phyloP scores from a whole-genome alignment of 2,329 filamentous ascomycete species.

The Paraphoma sp. region DNA sequence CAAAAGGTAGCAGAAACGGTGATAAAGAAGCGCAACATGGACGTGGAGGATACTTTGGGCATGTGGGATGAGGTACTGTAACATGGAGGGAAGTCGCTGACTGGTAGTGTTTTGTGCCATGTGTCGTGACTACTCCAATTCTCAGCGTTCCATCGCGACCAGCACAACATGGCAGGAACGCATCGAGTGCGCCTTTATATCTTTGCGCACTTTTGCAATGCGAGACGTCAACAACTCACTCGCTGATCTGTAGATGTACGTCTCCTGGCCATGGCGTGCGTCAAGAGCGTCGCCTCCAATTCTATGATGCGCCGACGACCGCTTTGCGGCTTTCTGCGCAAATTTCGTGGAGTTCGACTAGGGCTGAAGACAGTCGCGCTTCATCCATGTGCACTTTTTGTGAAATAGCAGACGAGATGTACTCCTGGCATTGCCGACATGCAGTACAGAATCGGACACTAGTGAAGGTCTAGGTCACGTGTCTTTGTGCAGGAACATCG shows the following conservation, averaged over 20 bases:
- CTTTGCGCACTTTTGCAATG: no score
- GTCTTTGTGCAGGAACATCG: slow-evolving; percentile 1
- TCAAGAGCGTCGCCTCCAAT: no score
- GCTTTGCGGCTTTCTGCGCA: no score
- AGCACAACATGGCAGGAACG: not conserved
- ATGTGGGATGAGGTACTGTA: not conserved
- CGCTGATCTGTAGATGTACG: no score
- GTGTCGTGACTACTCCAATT: slow-evolving; percentile 2
- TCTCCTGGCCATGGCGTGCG: no score
- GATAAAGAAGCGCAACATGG: slow-evolving; percentile 5
- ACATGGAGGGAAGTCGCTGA: not conserved
- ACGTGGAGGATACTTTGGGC: not conserved
- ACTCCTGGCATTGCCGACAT: no score
- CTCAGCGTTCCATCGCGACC: not conserved
- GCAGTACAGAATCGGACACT: not conserved
- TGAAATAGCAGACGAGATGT: no score
- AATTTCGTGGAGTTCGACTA: no score
- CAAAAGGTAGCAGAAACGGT: slow-evolving; percentile 19
- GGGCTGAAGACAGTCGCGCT: no score
- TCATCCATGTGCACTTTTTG: no score
- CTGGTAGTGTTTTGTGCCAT: not conserved
- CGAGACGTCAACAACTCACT: no score
- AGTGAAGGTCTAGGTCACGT: not conserved
- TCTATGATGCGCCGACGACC: no score
- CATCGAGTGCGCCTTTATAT: not conserved